Conservation (phyloP, 257 asterid genomes). For the Przewalskia tangutica region DNA sequence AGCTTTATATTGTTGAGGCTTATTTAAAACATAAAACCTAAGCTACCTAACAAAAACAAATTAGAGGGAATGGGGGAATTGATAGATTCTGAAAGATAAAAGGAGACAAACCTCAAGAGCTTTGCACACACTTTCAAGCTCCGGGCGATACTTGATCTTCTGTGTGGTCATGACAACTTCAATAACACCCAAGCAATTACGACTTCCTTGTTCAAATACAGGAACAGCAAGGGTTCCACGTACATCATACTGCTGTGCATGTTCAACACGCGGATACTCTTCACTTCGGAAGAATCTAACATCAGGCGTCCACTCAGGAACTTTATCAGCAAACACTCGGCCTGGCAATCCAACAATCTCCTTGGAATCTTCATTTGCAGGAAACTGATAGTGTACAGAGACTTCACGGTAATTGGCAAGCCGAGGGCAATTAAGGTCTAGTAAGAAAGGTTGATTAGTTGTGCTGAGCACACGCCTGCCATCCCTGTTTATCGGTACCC, state of each 20-base stretch:
- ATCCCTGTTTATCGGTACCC: slow-evolving; percentile 65
- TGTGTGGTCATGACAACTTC: slow-evolving; percentile 75
- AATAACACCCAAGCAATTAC: slow-evolving; percentile 76
- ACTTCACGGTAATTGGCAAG: slow-evolving; percentile 68
- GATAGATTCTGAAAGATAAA: not conserved
- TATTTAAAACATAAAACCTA: not conserved
- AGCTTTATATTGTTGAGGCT: not conserved
- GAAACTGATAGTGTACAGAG: slow-evolving; percentile 57
- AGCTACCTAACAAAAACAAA: not conserved
- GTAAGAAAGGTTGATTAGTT: slow-evolving; percentile 47
- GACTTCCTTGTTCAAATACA: slow-evolving; percentile 69
- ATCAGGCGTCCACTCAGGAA: slow-evolving; percentile 97
- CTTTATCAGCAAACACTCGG: slow-evolving; percentile 59
- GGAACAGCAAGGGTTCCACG: slow-evolving; percentile 91
- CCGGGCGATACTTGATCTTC: slow-evolving; percentile 72
- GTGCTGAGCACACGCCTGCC: slow-evolving; percentile 73
- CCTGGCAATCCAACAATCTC: slow-evolving; percentile 78
- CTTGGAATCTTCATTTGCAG: slow-evolving; percentile 59
- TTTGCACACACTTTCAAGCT: slow-evolving; percentile 76
- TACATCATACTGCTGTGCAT: slow-evolving; percentile 67
- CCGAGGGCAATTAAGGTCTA: slow-evolving; percentile 48
- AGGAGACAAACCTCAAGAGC: slow-evolving; percentile 75
- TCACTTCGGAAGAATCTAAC: slow-evolving; percentile 62
- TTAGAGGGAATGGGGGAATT: not conserved
- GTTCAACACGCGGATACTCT: slow-evolving; percentile 70